Evolutionary conservation across 1,284 basidiomycete species (phyloP), one percentile per base, ranked within the genome.

Genomic region (Trichosporon faecale): DNA sequence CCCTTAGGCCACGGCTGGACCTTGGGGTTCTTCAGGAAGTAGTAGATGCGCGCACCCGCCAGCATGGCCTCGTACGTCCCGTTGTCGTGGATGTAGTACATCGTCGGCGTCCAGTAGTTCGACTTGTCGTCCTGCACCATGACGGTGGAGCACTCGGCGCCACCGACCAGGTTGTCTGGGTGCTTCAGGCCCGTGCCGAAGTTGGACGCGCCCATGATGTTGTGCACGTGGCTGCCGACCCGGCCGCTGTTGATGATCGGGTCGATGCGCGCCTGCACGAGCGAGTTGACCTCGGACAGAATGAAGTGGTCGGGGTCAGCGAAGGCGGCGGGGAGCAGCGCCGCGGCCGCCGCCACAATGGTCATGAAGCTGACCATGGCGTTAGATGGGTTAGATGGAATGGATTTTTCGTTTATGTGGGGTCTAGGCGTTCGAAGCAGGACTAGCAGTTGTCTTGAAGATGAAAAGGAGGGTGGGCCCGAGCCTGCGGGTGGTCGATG

Each of bases 281-380:
- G 69, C 12, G 73, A 63, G n/a, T 75, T 55, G 80, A 85, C 85
- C 68, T 80, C 76, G 79, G 85, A 85, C 69, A 85, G 79, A 61
- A 86, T 79, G 37, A 85, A 83, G 72, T 84, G 66, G 55, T 67
- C 66, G 14, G 66, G 55, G 14, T 29, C 18, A 1, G 57, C 66
- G 37, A 25, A 57, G 9, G 66, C 66, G 52, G 31, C 37, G 18
- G 55, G 40, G 55, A n/a, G 66, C 16, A 31, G 27, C 57, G 29
- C 57, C 14, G 23, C 29, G 27, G 27, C 57, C 29, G 57, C 57
- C 18, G n/a, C 57, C 14, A 61, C 4, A 11, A 27, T n/a, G 16
- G 57, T 4, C 16, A n/a, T 14, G 27, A 33, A 33, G 57, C 57
- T 31, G 27, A 33, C 57, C 57, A 61, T 61, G 29, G 57, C 31